Percentiles rank a stretch among this genome's conserved stretches.
Conservation (phyloP, 2,329 filamentous ascomycete genomes). For the Eutypa lata region DNA sequence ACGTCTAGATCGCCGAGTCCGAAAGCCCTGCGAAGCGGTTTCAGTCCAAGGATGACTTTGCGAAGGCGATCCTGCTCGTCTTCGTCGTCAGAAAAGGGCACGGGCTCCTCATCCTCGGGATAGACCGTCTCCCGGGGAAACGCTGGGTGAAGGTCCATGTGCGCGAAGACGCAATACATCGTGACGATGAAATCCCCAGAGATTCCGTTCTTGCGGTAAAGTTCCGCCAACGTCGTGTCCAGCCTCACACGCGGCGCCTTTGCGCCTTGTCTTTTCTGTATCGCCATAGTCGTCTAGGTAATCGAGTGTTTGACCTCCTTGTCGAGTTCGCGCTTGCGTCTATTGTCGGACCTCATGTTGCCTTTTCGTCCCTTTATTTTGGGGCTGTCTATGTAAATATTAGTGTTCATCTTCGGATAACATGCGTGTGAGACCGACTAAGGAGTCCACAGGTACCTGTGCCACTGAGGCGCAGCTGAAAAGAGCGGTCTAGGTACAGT, state of each 20-base stretch:
- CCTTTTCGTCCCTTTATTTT: background rate
- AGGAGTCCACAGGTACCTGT: no score
- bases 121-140: slow-evolving; percentile 17
- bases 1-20: slow-evolving; percentile 19
- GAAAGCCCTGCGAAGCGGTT: slow-evolving; percentile 19
- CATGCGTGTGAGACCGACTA: no score
- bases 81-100: slow-evolving; percentile 13
- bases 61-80: slow-evolving; percentile 13
- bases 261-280: background rate
- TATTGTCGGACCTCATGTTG: background rate
- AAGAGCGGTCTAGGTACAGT: no score
- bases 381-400: no score
- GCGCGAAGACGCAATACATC: slow-evolving; percentile 21
- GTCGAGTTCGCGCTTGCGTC: background rate
- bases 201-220: slow-evolving; percentile 18
- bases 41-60: slow-evolving; percentile 18
- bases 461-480: no score
- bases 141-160: slow-evolving; percentile 17
- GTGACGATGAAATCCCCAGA: slow-evolving; percentile 17
- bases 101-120: slow-evolving; percentile 21
- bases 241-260: slow-evolving; percentile 1
- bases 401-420: no score
- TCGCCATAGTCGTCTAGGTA: background rate
- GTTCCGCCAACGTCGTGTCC: slow-evolving; percentile 19
- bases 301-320: background rate